Conservation (phyloP, 768 basidiomycete genomes). For the Xerocomus potaroensis region DNA sequence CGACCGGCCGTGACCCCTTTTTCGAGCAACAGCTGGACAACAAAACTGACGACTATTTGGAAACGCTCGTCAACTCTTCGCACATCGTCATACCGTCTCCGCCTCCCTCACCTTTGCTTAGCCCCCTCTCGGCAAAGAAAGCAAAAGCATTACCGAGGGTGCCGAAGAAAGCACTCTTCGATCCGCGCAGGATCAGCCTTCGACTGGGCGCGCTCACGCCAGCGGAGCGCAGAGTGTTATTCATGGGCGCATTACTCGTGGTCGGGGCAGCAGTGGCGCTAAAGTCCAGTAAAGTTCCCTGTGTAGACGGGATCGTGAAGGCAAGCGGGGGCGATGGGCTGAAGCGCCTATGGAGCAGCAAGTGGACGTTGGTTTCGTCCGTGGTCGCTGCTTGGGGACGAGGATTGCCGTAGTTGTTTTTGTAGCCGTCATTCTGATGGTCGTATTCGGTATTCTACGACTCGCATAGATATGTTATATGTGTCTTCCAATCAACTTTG, state of each 20-base stretch:
- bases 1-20: constrained; percentile 3
- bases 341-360: constrained; percentile 24
- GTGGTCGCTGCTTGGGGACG: constrained; percentile 27
- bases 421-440: neutral
- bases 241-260: constrained; percentile 64
- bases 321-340: constrained; percentile 15
- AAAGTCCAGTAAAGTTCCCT: constrained; percentile 14
- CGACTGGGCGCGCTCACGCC: constrained; percentile 25
- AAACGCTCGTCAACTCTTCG: constrained; percentile 21
- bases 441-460: neutral
- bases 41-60: constrained; percentile 26
- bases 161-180: constrained; percentile 5
- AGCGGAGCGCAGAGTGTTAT: constrained; percentile 33
- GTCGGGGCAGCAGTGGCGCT: constrained; percentile 65
- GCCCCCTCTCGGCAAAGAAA: constrained; percentile 18
- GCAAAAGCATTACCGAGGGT: constrained; percentile 8
- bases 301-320: constrained; percentile 11
- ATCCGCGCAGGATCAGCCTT: constrained; percentile 16
- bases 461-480: neutral
- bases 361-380: constrained; percentile 19
- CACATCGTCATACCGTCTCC: constrained; percentile 24
- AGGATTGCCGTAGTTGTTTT: constrained; percentile 21
- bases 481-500: constrained; percentile 1
- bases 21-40: constrained; percentile 23
- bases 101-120: constrained; percentile 18